These are phyloP conservation scores for Besnoitia besnoiti DNA, from an alignment of 169 alveolate genomes.

Conservation along the genomic window DNA sequence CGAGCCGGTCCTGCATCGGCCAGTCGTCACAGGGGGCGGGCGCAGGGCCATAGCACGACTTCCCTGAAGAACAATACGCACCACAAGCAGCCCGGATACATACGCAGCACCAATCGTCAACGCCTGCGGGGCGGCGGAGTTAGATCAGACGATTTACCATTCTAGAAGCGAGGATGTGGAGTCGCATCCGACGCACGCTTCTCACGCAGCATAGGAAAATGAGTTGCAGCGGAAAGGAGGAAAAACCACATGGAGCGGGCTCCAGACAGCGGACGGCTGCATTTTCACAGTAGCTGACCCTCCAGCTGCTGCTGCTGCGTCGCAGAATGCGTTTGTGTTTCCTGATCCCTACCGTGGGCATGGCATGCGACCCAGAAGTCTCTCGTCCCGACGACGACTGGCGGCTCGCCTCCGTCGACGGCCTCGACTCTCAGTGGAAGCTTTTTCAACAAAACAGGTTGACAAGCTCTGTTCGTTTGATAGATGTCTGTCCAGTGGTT, in stretches of 20 bases:
- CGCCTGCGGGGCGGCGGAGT: no score
- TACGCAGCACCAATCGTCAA: no score
- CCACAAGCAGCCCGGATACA: not conserved
- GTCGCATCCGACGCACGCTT: no score
- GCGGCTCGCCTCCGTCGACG: not conserved
- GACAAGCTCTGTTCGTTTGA: not conserved
- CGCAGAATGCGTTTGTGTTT: no score
- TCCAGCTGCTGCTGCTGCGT: no score
- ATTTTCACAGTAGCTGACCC: no score
- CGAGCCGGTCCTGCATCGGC: conserved; percentile 3
- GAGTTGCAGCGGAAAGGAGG: no score
- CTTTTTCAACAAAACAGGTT: not conserved
- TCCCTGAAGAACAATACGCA: not conserved
- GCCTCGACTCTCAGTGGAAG: not conserved
- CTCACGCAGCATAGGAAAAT: no score
- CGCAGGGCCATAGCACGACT: not conserved
- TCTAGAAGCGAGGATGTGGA: no score
- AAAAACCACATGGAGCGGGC: no score
- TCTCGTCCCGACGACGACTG: not conserved
- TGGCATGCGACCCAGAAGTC: not conserved
- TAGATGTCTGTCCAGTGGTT: not conserved
- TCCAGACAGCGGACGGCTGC: no score
- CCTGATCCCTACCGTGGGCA: conserved; percentile 8
- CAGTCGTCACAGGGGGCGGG: not conserved
- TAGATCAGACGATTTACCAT: no score